These are phyloP conservation scores for Pyrenochaeta sp. DNA, from an alignment of 2,329 filamentous ascomycete genomes.

Conservation along the genomic window DNA sequence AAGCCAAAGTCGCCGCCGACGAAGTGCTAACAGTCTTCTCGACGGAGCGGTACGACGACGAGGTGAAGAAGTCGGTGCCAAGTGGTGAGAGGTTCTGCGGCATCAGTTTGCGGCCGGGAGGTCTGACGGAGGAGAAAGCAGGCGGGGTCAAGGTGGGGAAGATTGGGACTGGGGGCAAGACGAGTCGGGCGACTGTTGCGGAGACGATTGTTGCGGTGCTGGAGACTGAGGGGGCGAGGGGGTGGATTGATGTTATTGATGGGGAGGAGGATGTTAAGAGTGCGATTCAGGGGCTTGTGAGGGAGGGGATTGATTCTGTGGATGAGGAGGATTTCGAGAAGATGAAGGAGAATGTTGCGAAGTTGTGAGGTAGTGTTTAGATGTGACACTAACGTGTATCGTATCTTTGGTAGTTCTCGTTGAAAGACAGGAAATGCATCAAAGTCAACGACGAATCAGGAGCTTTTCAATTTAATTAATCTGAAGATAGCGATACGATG, in stretches of 20 bases:
- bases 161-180: conserved; percentile 50
- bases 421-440: no score
- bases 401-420: no score
- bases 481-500: no score
- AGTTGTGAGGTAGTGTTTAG: conserved; percentile 17
- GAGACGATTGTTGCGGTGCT: conserved; percentile 58
- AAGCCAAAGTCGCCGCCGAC: conserved; percentile 64
- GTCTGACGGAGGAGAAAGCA: conserved; percentile 57
- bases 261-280: conserved; percentile 56
- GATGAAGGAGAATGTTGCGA: conserved; percentile 44
- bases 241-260: conserved; percentile 63
- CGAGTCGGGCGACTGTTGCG: conserved; percentile 61
- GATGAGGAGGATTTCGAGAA: conserved; percentile 60
- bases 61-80: conserved; percentile 33
- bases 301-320: conserved; percentile 55
- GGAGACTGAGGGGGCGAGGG: conserved; percentile 56
- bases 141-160: conserved; percentile 59
- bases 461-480: no score
- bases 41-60: conserved; percentile 37
- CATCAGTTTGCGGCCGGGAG: conserved; percentile 61
- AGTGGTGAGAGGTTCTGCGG: conserved; percentile 53
- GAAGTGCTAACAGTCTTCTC: conserved; percentile 60
- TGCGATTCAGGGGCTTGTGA: conserved; percentile 56
- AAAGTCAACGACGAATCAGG: no score
- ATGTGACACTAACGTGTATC: no score